Conservation (phyloP, 2,329 filamentous ascomycete genomes). For the Fusarium nelsonii region DNA sequence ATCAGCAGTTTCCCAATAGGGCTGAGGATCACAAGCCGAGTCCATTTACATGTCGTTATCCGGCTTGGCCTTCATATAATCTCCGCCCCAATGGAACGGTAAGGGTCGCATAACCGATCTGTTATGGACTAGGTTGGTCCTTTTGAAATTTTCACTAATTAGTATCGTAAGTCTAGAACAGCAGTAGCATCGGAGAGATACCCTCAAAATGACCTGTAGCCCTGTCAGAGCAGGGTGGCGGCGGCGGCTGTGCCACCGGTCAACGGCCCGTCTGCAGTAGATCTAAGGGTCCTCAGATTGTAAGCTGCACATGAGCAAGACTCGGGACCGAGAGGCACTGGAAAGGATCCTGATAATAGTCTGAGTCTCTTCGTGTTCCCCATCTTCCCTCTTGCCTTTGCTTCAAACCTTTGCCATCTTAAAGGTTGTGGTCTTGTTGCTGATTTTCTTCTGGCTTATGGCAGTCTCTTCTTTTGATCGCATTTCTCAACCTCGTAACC, state of each 20-base stretch:
- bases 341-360: conserved; percentile 3
- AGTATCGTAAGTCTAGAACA: no score
- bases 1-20: neutral
- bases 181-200: no score
- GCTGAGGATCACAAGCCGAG: neutral
- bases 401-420: neutral
- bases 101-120: no score
- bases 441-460: neutral
- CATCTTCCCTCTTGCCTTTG: neutral
- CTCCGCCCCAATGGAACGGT: neutral
- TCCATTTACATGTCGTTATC: no score
- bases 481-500: conserved; percentile 1
- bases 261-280: neutral
- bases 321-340: neutral
- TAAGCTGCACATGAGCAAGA: neutral
- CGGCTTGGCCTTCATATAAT: neutral
- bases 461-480: neutral
- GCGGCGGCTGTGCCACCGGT: neutral
- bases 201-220: neutral
- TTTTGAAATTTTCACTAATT: no score
- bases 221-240: neutral
- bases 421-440: conserved; percentile 1
- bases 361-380: neutral
- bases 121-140: no score
- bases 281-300: neutral